Base-by-base conservation (phyloP, 805 yeast species). In the Cyberlindnera euphorbiiphila region DNA sequence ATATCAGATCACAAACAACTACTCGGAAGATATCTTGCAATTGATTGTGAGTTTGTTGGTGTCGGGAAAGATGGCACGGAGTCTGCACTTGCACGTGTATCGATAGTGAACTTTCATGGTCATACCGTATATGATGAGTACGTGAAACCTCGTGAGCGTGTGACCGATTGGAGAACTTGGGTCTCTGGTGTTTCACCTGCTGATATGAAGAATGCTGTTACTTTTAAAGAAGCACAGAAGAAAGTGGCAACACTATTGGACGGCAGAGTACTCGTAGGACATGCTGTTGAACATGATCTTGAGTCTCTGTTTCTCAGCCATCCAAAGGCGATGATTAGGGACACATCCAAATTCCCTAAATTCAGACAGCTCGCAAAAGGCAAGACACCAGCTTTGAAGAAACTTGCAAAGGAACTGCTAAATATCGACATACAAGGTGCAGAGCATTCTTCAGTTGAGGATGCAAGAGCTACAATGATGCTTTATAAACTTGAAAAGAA, bases 21-120 rank as follows among this genome's bases (percentile, higher is more conserved):
- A 29, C 65, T 78, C 1, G 96, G 96, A 2, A 82, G 74, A 51
- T 88, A 73, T 49, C 42, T 88, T 2, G 86, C 96, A 1, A 75
- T 89, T 43, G 98, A 89, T 61, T 88, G 97, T 65, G 98, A 89
- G 52, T 88, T 89, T 66, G 97, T 89, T 2, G 96, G 96, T 9
- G 81, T 84, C 2, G 96, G 96, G 0, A 74, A 72, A 5, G 80
- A 78, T 9, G 94, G 94, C 6, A 42, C 56, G 9, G 76, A 69
- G 31, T 78, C 87, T 5, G 91, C 80, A 1, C 65, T 89, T 12
- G 97, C 95, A 0, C 70, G 97, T 48, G 93, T 88, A 0, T 86
- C 96, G 0, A 65, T 89, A 10, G 96, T 89, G 4, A 87, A 89
- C 56, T 86, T 70, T 56, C 81, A 75, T 53, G 96, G 97, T 0